Conservation (phyloP, 495 filamentous ascomycete genomes). For the Jackrogersella multiformis region DNA sequence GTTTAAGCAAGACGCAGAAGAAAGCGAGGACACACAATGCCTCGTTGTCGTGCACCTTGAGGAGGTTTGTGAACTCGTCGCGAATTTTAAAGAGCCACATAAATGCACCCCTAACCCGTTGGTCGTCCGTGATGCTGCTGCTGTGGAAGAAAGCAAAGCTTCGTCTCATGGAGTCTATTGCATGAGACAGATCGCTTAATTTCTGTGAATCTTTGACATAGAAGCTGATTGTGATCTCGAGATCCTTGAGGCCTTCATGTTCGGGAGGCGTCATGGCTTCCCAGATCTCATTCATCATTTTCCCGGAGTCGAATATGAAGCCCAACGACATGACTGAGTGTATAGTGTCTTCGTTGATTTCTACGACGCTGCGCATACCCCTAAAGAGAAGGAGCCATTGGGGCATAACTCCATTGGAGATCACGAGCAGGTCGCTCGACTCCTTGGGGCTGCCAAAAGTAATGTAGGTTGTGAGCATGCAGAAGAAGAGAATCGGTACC, state of each 20-base stretch:
- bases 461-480: conserved; percentile 60
- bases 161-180: conserved; percentile 36
- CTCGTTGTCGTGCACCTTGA: conserved; percentile 48
- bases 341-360: conserved; percentile 38
- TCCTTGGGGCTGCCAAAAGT: conserved; percentile 59
- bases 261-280: conserved; percentile 18
- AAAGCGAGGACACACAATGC: conserved; percentile 53
- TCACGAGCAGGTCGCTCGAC: conserved; percentile 51
- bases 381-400: conserved; percentile 55
- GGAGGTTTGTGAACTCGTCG: conserved; percentile 45
- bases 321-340: conserved; percentile 34
- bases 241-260: conserved; percentile 39
- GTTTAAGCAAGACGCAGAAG: conserved; percentile 51
- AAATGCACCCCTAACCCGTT: conserved; percentile 47
- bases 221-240: conserved; percentile 29
- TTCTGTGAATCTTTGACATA: conserved; percentile 29
- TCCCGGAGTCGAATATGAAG: conserved; percentile 47
- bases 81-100: conserved; percentile 52
- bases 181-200: conserved; percentile 22
- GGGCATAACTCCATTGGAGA: conserved; percentile 50
- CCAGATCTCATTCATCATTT: conserved; percentile 29
- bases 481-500: conserved; percentile 62
- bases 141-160: conserved; percentile 31
- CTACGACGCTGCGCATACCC: conserved; percentile 51
- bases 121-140: conserved; percentile 27